Evolutionary conservation across 768 basidiomycete genomes (phyloP), one percentile per base, ranked within the genome.

Genomic region (Phylloporus scabripes): DNA sequence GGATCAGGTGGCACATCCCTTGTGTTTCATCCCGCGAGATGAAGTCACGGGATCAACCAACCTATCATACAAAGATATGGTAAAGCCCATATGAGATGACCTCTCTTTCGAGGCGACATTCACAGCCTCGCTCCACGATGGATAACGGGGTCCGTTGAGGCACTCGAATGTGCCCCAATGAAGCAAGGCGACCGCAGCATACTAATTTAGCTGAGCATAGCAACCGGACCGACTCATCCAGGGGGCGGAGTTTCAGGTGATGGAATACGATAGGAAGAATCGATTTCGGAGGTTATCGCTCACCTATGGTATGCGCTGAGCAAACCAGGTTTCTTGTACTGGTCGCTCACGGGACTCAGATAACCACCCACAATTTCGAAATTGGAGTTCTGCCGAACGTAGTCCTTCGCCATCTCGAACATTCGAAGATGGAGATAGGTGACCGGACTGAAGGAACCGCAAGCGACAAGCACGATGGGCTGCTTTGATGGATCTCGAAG

Each of bases 361-460:
- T 97, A 98, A 2, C 92, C 93, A 23, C 88, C 96, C 60, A 97
- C 77, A 59, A 99, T 89, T 70, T 96, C 92, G 61, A 90, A 96
- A 55, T 88, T 74, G 42, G 91, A 92, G 67, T 93, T 91, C 60
- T 92, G 88, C 45, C 91, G 82, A 46, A 89, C 82, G 61, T 92
- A 93, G 74, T 98, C 96, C 71, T 87, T 88, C 48, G 95, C 96
- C 96, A 99, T 98, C 67, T 98, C 96, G 70, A 98, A 99, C 93
- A 99, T 97, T 57, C 96, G 89, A 53, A 97, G 81, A 63, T 96
- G 93, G 45, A 95, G 86, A 63, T 93, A 95, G n/a, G 94, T 96
- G 54, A 96, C 87, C 10, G 95, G 95, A 60, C 91, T 94, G 80
- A 97, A 97, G 48, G 92, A 95, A 24, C 95, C 96, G 63, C 96